Percentiles rank a stretch among this genome's conserved stretches.
Conservation (phyloP, 176 grass and related monocot genomes). For the Chloris gayana region DNA sequence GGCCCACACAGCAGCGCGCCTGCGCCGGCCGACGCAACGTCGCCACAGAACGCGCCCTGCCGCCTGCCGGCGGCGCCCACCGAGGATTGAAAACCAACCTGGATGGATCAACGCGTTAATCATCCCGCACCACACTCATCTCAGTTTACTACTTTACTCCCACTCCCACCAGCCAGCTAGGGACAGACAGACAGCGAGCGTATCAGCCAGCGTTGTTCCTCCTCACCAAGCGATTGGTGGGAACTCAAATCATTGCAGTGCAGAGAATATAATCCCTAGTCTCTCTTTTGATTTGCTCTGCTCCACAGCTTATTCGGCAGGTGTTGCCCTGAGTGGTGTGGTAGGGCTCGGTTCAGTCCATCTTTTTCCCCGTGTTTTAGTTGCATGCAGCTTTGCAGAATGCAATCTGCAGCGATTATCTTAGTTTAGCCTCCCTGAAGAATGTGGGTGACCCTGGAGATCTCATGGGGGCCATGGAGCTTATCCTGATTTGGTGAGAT, state of each 20-base stretch:
- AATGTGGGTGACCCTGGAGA: neutral
- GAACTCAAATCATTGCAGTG: conserved; percentile 13
- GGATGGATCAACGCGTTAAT: neutral
- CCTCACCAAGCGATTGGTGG: neutral
- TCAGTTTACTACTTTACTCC: too few species aligned
- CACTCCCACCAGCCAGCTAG: neutral
- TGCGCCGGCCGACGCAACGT: conserved; percentile 3
- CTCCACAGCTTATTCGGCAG: neutral
- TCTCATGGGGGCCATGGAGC: neutral
- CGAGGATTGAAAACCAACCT: neutral
- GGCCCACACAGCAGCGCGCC: conserved; percentile 35
- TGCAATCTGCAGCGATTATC: conserved; percentile 26
- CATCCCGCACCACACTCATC: neutral
- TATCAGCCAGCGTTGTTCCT: neutral
- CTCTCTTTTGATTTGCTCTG: neutral
- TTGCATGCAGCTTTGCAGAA: neutral
- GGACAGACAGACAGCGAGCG: neutral
- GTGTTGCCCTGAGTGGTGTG: neutral
- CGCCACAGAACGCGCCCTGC: neutral
- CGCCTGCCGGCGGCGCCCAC: conserved; percentile 9
- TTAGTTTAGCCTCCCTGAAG: neutral
- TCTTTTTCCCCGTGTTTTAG: neutral
- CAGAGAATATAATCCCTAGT: neutral
- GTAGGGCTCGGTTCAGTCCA: neutral
- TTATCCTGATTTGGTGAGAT: conserved; percentile 43